Base-by-base conservation (phyloP, 2,329 filamentous ascomycete genomes). In the Huntiella savannae region DNA sequence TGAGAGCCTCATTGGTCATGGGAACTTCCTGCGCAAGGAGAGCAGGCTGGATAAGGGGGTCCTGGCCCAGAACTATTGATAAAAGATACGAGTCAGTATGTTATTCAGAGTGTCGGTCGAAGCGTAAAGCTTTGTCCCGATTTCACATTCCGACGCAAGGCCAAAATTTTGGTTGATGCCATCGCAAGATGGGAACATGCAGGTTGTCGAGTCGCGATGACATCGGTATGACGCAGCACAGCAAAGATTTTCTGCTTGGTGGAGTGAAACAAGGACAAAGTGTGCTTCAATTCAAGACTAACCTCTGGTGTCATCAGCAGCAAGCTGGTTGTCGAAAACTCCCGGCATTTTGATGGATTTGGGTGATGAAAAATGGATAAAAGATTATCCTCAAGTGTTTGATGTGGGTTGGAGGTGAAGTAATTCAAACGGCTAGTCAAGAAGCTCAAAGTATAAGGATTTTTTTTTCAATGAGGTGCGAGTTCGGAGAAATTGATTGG, bases 11-110 rank as follows among this genome's bases (percentile, higher is more conserved):
- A 51, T 62, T 50, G 5, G 70, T 73, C 59, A 75, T 72, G 54
- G 70, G 63, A 57, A 98, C 88, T 62, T 96, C 87, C 70, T 88
- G 82, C 63, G 96, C 88, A 50, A 98, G 84, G 52, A 98, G 77
- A 58, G 94, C 84, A 51, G 91, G 91, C 5, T 91, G 79, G 11
- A 85, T 95, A 54, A 98, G 70, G 56, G 84, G 88, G 61, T 93
- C 94, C 72, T 92, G 88, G 55, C 88, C 88, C 52, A 81, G 79
- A 62, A 86, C 80, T 84, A 34, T 33, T 32, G 45, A 39, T 16
- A 3, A 13, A 40, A 10, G 13, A 44, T 40, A 41, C 43, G 38
- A 43, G 46, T 33, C 22, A 17, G 16, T 28, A 19, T 17, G 11
- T 11, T 16, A 37, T 37, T 13, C 13, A 15, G 11, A 40, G 17